Base-by-base conservation (phyloP, 495 filamentous ascomycete species). In the Opeltia flavorubescens region DNA sequence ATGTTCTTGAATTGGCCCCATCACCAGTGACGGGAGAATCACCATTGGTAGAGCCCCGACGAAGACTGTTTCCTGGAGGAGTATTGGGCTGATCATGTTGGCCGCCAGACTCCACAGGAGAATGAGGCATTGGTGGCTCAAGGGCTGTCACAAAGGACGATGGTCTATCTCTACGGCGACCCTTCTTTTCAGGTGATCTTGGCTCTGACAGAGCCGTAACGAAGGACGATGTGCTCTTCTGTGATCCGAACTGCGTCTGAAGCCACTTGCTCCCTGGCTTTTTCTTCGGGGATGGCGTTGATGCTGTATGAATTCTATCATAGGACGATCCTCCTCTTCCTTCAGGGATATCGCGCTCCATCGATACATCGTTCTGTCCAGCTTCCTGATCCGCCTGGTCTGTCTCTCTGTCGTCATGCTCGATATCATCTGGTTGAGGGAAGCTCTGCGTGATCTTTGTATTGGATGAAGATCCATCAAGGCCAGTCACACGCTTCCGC, bases 351-450 rank as follows among this genome's bases (percentile, higher is more conserved):
- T 13, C 24, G 1, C 42, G 27, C 15, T 29, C 42, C 11, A 23
- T 15, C 42, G 30, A 33, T 5, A 26, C 25, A 4, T 31, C 25
- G 30, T 30, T 17, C 38, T 54, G 54, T 21, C 42, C 49, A 43
- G 57, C 53, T 2, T 60, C 59, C 20, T 50, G 48, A 33, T 52
- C 52, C 5, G 28, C 28, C 15, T n/a, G 39, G 47, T 27, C 1
- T 15, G 5, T 30, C 44, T 12, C 48, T 52, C 23, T 62, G 4
- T 58, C 55, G 9, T 56, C 65, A 17, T 58, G 57, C 31, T 54
- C 51, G 4, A 62, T 38, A 43, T 65, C 61, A 1, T 61, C 59
- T 11, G 68, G 68, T 46, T 69, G 68, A 26, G 63, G 66, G 47
- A 71, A 70, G 49, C 62, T 68, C 33, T 51, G 54, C 17, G 50